Base-by-base conservation (phyloP, 2,329 filamentous ascomycete genomes). In the Fusarium dlaminii region DNA sequence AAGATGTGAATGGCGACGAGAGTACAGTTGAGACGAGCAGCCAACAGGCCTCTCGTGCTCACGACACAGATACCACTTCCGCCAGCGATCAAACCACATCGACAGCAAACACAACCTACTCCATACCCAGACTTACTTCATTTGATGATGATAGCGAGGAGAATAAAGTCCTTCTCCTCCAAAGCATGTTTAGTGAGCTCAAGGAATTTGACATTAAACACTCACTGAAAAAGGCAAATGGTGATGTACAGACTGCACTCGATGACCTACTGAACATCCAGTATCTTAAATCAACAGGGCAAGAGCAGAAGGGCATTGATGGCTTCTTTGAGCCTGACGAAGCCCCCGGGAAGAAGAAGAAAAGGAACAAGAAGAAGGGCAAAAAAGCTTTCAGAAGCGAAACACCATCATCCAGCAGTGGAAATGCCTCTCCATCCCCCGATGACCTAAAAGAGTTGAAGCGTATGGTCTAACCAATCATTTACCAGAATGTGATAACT, bases 231-330 rank as follows among this genome's bases (percentile, higher is more conserved):
- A 93, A 94, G 77, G 89, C 87, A 36, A 86, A 89, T 17, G 90
- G 91, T 1, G 90, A 94, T 73, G 89, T 93, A 43, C 89, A 91
- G 66, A 86, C 87, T 20, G 90, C 94, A 3, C 91, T 97, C 70
- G 94, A 98, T 76, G 91, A 94, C 66, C 85, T 98, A 18, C 87
- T 98, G 37, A 97, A 93, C 74, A 87, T 94, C 20, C 90, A 93
- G 27, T 94, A 92, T 78, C 90, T 98, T 9, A 90, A 94, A 66
- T 90, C 94, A 64, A 88, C 86, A 2, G 89, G 89, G 1, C 86
- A 89, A 61, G 85, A 88, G 4, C 84, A 87, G 4, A 96, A 93
- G 79, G 94, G 95, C 1, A 86, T 98, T n/a, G 94, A 98, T 66
- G 94, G 90, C 0, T 98, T 98, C 79, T 90, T 90, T 29, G 87